phyloP scores from a whole-genome alignment of 2,329 filamentous ascomycete genomes.

The Tolypocladium inflatum region DNA sequence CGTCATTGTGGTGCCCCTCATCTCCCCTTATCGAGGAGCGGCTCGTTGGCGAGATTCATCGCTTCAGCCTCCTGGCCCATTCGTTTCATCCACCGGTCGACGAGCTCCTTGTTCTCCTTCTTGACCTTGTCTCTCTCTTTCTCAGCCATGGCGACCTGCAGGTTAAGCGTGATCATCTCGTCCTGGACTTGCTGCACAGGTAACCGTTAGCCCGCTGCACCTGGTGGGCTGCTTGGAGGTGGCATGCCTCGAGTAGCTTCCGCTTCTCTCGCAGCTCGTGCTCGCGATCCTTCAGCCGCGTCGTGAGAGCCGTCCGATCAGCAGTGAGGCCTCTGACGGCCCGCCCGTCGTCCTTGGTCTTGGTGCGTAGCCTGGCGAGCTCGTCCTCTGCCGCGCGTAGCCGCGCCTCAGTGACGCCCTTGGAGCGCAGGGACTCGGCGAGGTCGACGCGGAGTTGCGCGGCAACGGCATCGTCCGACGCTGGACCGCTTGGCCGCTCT shows the following conservation, averaged over 20 bases:
- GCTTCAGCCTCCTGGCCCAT: conserved; percentile 80
- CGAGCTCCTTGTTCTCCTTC: conserved; percentile 78
- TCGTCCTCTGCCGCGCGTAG: conserved; percentile 55
- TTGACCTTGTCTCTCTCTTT: conserved; percentile 63
- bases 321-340: conserved; percentile 52
- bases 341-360: conserved; percentile 48
- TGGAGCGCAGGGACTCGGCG: conserved; percentile 65
- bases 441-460: conserved; percentile 59
- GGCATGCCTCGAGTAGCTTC: conserved; percentile 60
- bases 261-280: conserved; percentile 80
- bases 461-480: conserved; percentile 20
- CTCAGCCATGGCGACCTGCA: conserved; percentile 82
- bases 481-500: neutral
- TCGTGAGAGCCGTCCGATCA: conserved; percentile 51
- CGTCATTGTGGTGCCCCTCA: neutral
- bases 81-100: conserved; percentile 83
- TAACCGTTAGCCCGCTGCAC: conserved; percentile 9
- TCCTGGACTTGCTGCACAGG: conserved; percentile 66
- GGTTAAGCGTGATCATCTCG: conserved; percentile 77
- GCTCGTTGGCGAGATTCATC: conserved; percentile 64
- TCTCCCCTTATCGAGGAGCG: conserved; percentile 18
- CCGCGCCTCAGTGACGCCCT: conserved; percentile 55
- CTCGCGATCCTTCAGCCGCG: conserved; percentile 68
- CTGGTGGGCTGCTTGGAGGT: neutral
- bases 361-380: conserved; percentile 51